Conservation (phyloP, 768 basidiomycete species). For the Kwoniella mangroviensis region DNA sequence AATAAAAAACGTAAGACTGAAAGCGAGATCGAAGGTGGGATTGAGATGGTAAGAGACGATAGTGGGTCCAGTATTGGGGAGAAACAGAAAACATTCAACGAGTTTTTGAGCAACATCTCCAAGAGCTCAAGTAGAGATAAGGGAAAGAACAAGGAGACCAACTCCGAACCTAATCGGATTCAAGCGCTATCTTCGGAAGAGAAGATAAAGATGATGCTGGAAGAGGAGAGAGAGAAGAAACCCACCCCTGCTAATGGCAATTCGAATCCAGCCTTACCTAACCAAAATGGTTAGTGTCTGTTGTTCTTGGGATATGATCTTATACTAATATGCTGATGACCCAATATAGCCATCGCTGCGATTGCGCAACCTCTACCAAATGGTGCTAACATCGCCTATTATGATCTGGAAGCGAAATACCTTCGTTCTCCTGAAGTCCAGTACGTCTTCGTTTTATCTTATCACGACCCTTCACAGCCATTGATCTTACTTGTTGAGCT, state of each 20-base stretch:
- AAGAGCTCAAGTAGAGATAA: not conserved
- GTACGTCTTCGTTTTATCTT: not conserved
- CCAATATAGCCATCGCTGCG: too few relatives aligned
- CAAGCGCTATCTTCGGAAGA: constrained; percentile 17
- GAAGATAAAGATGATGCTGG: constrained; percentile 11
- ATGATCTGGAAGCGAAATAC: not conserved
- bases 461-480: not conserved
- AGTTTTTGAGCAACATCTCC: not conserved
- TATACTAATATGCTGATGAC: too few relatives aligned
- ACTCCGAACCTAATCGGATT: not conserved
- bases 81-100: constrained; percentile 9
- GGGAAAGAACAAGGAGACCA: not conserved
- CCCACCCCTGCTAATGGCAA: not conserved
- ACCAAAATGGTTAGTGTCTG: not conserved
- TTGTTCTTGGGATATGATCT: too few relatives aligned
- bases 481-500: not conserved
- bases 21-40: not conserved
- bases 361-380: not conserved
- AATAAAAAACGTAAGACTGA: not conserved
- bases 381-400: not conserved
- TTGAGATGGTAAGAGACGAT: constrained; percentile 12
- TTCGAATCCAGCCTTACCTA: not conserved
- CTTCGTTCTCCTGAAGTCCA: constrained; percentile 2
- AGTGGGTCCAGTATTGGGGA: constrained; percentile 10
- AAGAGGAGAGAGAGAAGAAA: not conserved